Conservation (phyloP, 2,329 filamentous ascomycete species). For the Didymella glomerata region DNA sequence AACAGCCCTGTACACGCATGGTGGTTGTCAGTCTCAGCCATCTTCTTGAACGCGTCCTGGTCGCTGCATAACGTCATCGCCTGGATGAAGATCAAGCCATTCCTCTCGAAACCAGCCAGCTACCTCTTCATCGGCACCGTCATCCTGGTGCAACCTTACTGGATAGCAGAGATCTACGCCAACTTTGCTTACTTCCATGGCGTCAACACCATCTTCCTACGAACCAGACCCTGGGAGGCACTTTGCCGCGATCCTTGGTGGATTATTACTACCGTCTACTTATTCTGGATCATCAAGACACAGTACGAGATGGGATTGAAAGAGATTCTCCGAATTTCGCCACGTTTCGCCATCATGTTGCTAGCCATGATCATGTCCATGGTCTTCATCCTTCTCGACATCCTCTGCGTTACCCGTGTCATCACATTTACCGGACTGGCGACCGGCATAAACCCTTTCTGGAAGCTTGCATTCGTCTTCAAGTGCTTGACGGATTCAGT, state of each 20-base stretch:
- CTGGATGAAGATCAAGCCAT: slow-evolving; percentile 72
- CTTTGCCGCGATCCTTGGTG: slow-evolving; percentile 73
- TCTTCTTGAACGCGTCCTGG: slow-evolving; percentile 70
- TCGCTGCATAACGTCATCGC: slow-evolving; percentile 71
- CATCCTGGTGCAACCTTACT: slow-evolving; percentile 68
- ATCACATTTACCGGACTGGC: slow-evolving; percentile 50
- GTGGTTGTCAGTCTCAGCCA: slow-evolving; percentile 69
- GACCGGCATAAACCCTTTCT: slow-evolving; percentile 71
- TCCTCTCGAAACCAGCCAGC: slow-evolving; percentile 61
- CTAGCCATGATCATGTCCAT: slow-evolving; percentile 68
- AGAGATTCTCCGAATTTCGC: slow-evolving; percentile 68
- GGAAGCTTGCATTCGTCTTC: slow-evolving; percentile 71
- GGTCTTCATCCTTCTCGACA: slow-evolving; percentile 68
- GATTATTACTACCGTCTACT: slow-evolving; percentile 67
- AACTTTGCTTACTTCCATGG: slow-evolving; percentile 72
- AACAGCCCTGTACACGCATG: slow-evolving; percentile 66
- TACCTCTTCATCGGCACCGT: slow-evolving; percentile 67
- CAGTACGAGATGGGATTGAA: slow-evolving; percentile 67
- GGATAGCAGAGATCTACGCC: slow-evolving; percentile 70
- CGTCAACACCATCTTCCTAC: slow-evolving; percentile 61
- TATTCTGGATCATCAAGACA: slow-evolving; percentile 70
- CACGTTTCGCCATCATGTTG: slow-evolving; percentile 70
- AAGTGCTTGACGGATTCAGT: slow-evolving; percentile 73
- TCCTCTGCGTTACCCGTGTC: slow-evolving; percentile 65
- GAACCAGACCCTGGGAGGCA: slow-evolving; percentile 67